Conservation (phyloP, 129 eudicot genomes). For the Apium graveolens region DNA sequence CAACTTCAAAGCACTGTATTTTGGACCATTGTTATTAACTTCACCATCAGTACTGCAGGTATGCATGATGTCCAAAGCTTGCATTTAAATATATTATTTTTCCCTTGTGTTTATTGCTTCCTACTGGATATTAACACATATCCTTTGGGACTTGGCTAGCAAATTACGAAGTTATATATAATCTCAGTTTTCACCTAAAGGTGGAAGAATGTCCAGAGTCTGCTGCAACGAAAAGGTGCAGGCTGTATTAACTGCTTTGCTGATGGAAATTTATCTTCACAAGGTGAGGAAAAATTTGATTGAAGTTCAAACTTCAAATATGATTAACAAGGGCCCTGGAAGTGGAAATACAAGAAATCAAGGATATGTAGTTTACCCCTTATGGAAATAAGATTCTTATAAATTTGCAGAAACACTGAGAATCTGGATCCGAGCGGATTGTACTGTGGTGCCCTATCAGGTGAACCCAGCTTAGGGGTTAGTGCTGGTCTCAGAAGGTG, state of each 20-base stretch:
- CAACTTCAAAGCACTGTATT: background rate
- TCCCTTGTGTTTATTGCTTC: background rate
- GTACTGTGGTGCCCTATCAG: background rate
- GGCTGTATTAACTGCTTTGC: background rate
- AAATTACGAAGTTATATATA: background rate
- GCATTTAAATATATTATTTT: background rate
- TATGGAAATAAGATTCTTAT: background rate
- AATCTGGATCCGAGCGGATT: background rate
- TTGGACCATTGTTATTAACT: background rate
- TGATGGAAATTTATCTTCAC: background rate
- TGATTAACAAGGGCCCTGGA: background rate
- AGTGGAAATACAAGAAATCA: background rate
- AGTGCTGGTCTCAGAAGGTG: too few species aligned
- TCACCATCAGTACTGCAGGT: background rate
- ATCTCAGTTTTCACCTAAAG: background rate
- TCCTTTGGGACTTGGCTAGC: background rate
- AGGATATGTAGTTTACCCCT: background rate
- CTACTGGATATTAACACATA: background rate
- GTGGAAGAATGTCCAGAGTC: background rate
- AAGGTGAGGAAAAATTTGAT: background rate
- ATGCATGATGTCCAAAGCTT: background rate
- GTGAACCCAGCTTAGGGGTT: too few species aligned
- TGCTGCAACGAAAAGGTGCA: background rate
- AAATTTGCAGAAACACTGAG: background rate
- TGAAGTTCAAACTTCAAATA: background rate